Evolutionary conservation across 2,329 filamentous ascomycete species (phyloP).

Genomic region (Diaporthe sp.): DNA sequence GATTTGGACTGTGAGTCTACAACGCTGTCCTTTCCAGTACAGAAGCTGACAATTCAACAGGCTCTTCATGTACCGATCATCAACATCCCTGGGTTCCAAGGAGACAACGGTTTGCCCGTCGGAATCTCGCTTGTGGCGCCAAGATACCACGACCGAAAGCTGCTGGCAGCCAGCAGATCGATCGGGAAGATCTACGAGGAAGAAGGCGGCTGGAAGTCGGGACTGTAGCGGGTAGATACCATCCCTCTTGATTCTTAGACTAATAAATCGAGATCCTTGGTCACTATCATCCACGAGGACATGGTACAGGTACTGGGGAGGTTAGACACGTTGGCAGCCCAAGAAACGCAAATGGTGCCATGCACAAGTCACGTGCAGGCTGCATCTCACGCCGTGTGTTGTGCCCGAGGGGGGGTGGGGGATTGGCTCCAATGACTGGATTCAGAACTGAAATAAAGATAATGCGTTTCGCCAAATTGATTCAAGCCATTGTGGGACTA

Average conservation of each 20-base stretch:
- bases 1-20: constrained; percentile 64
- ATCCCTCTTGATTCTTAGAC: neutral
- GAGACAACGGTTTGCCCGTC: constrained; percentile 70
- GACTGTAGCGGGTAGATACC: neutral
- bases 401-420: too few relatives aligned
- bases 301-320: neutral
- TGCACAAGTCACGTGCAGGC: too few relatives aligned
- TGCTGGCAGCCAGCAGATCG: constrained; percentile 56
- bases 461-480: too few relatives aligned
- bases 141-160: constrained; percentile 59
- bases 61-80: constrained; percentile 72
- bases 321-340: neutral
- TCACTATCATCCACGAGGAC: too few relatives aligned
- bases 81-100: constrained; percentile 75
- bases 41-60: constrained; percentile 43
- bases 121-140: constrained; percentile 67
- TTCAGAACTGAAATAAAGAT: too few relatives aligned
- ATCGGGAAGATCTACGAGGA: constrained; percentile 57
- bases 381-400: too few relatives aligned
- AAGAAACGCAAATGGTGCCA: too few relatives aligned
- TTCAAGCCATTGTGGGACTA: too few relatives aligned
- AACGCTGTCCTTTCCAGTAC: neutral
- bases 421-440: too few relatives aligned
- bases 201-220: constrained; percentile 52
- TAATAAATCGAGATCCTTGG: too few relatives aligned